Base-by-base conservation (phyloP, 2,329 filamentous ascomycete species). In the Neofusicoccum sp. region DNA sequence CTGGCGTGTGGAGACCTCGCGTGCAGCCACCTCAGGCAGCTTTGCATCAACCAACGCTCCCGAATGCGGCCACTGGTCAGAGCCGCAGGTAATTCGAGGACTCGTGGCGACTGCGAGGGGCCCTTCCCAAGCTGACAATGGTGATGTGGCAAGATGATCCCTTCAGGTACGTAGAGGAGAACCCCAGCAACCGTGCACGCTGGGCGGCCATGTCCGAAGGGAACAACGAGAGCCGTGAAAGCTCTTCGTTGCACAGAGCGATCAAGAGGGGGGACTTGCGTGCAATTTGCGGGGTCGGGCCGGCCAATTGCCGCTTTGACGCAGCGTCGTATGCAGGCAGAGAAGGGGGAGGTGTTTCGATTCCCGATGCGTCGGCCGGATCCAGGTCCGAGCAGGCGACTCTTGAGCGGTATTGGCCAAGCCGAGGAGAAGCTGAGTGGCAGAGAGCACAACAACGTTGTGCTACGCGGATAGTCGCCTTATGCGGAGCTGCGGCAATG, bases 241-340 rank as follows among this genome's bases (percentile, higher is more conserved):
- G 16, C 54, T 36, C 16, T n/a, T 6, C 4, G 54, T 45, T 11
- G 31, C 33, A 47, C 54, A 16, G 31, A 36, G 22, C 41, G 39
- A 11, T 22, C 29, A 11, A 33, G 7, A 6, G 14, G 16, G 54
- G 41, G 31, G 45, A 8, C 31, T 58, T 45, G 39, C 31, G 11
- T 36, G 54, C 41, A 45, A 45, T 58, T 44, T 58, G 54, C 54
- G 54, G 54, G 54, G 54, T 58, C 54, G 41, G 54, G 14, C 54
- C 41, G 54, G 37, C 39, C 39, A 58, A 58, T 45, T 36, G 39
- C 54, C 54, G 54, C 41, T 47, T 29, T 58, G 54, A 31, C 41
- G 39, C 6, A 3, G 37, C 52, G n/a, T 34, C 3, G 9, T n/a
- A 31, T 36, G 39, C 28, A 44, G 41, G 33, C 28, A 6, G 6